These are phyloP conservation scores for Lactarius hengduanensis DNA, from an alignment of 768 basidiomycete species.

Conservation along the genomic window DNA sequence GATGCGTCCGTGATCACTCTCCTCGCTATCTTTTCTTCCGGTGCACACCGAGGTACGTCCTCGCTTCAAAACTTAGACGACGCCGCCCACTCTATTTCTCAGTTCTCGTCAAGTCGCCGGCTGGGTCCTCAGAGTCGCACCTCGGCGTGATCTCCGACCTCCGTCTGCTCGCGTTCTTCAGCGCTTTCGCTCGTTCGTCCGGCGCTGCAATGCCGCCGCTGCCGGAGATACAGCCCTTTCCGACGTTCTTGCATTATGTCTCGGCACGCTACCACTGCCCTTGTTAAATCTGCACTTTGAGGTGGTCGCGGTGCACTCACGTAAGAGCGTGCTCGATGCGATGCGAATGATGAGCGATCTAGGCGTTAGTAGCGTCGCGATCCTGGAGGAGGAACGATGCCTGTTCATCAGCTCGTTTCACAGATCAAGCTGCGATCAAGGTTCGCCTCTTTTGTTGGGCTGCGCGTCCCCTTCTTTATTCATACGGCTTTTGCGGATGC, in stretches of 20 bases:
- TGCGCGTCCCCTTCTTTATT: neutral
- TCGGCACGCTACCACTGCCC: conserved; percentile 55
- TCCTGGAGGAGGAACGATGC: conserved; percentile 66
- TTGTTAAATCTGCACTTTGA: conserved; percentile 35
- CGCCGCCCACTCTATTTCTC: neutral
- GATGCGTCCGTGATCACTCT: conserved; percentile 63
- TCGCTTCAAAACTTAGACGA: neutral
- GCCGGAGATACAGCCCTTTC: conserved; percentile 5
- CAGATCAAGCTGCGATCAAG: conserved; percentile 78
- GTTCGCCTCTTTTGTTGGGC: conserved; percentile 35
- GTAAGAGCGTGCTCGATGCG: conserved; percentile 69
- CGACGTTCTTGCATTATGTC: conserved; percentile 42
- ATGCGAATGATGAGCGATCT: conserved; percentile 86
- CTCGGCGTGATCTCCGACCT: conserved; percentile 78
- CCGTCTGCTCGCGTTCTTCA: conserved; percentile 65
- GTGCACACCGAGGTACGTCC: conserved; percentile 64
- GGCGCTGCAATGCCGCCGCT: conserved; percentile 8
- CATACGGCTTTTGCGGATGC: conserved; percentile 27
- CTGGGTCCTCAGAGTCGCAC: conserved; percentile 44
- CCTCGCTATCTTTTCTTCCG: conserved; percentile 63
- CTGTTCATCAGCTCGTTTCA: conserved; percentile 67
- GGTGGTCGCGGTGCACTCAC: conserved; percentile 41
- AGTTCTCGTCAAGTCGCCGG: conserved; percentile 59
- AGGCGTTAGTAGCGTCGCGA: conserved; percentile 80
- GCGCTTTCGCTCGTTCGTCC: conserved; percentile 44